phyloP scores from a whole-genome alignment of 305 asterid species.

The Solanum hybrid region DNA sequence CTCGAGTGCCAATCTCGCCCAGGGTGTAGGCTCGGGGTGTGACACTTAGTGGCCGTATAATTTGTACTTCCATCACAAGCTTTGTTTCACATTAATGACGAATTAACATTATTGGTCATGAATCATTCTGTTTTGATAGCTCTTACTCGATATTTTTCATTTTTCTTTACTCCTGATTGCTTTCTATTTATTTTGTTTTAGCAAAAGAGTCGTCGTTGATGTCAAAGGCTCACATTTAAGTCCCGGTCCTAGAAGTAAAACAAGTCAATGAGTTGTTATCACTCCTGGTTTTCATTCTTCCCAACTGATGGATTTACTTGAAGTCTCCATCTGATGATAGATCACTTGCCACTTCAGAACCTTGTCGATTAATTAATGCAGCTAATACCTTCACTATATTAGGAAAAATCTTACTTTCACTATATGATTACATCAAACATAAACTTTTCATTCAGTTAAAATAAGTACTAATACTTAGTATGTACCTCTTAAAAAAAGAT shows the following conservation, averaged over 20 bases:
- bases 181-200: no score
- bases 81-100: neutral
- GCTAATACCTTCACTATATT: neutral
- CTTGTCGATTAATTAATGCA: neutral
- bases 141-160: neutral
- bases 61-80: neutral
- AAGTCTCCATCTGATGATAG: neutral
- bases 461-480: neutral
- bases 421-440: neutral
- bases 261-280: neutral
- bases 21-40: no score
- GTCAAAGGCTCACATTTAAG: neutral
- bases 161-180: neutral
- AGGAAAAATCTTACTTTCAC: neutral
- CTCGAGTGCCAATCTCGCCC: no score
- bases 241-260: neutral
- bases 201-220: neutral
- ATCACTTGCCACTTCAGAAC: neutral
- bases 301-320: neutral
- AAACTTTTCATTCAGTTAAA: no score
- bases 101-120: neutral
- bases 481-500: neutral
- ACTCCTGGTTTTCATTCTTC: neutral
- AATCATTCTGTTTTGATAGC: neutral
- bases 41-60: no score